Conservation (phyloP, 257 asterid genomes). For the Lavandula angustifolia region DNA sequence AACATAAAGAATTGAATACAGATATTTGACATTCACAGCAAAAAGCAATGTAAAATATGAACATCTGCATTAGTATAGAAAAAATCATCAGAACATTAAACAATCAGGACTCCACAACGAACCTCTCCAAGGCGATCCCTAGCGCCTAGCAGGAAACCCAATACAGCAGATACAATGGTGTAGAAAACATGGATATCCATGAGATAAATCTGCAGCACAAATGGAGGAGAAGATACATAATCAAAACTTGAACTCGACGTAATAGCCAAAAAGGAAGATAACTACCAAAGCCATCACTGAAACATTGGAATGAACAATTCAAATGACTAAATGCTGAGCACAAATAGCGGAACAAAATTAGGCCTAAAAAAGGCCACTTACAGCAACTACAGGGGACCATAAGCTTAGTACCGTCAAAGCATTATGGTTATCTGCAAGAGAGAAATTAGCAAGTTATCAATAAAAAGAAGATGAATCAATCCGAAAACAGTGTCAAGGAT, state of each 20-base stretch:
- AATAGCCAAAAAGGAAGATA: slow-evolving; percentile 11
- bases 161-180: slow-evolving; percentile 81
- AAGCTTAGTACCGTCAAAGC: slow-evolving; percentile 76
- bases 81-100: not conserved
- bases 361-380: slow-evolving; percentile 46
- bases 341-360: not conserved
- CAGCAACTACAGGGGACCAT: slow-evolving; percentile 91
- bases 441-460: slow-evolving; percentile 27
- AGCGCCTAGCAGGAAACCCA: slow-evolving; percentile 95
- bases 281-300: not conserved
- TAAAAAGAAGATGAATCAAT: slow-evolving; percentile 5
- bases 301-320: slow-evolving; percentile 8
- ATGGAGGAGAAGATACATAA: slow-evolving; percentile 16
- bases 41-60: not conserved
- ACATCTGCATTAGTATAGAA: slow-evolving; percentile 5
- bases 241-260: slow-evolving; percentile 18
- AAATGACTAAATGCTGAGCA: slow-evolving; percentile 8
- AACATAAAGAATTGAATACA: not conserved
- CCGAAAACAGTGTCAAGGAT: slow-evolving; percentile 11
- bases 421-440: slow-evolving; percentile 82
- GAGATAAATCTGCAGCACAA: slow-evolving; percentile 76
- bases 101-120: slow-evolving; percentile 6
- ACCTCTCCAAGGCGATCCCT: slow-evolving; percentile 99
- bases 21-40: not conserved
- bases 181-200: slow-evolving; percentile 87